Conservation (phyloP, 495 filamentous ascomycete genomes). For the Cercophora sp. region DNA sequence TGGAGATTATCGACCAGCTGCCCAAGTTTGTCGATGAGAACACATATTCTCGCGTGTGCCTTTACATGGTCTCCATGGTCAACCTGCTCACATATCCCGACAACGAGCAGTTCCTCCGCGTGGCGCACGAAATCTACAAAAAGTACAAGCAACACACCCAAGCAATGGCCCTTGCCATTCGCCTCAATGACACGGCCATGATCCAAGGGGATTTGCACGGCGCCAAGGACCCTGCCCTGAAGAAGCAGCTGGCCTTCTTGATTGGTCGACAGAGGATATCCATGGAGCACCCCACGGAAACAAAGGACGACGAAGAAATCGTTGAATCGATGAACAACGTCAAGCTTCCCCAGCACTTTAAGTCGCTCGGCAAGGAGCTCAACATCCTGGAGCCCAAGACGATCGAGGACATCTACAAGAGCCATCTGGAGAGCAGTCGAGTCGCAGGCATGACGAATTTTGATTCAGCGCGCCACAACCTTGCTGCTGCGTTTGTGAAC, state of each 20-base stretch:
- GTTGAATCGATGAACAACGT: slow-evolving; percentile 81
- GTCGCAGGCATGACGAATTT: slow-evolving; percentile 89
- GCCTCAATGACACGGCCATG: slow-evolving; percentile 79
- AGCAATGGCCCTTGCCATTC: slow-evolving; percentile 89
- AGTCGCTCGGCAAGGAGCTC: slow-evolving; percentile 86
- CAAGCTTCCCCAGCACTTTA: slow-evolving; percentile 86
- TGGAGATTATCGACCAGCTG: slow-evolving; percentile 95
- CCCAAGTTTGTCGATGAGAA: slow-evolving; percentile 86
- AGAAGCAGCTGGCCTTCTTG: slow-evolving; percentile 93
- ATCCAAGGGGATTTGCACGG: slow-evolving; percentile 75
- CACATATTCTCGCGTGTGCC: slow-evolving; percentile 85
- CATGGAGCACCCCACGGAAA: slow-evolving; percentile 60
- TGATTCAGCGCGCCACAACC: slow-evolving; percentile 91
- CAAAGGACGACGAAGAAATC: slow-evolving; percentile 62
- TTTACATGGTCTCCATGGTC: slow-evolving; percentile 99
- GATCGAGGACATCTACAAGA: slow-evolving; percentile 99
- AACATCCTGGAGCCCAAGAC: slow-evolving; percentile 96
- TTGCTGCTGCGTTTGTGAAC: slow-evolving; percentile 95
- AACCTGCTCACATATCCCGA: slow-evolving; percentile 95
- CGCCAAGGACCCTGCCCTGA: slow-evolving; percentile 74
- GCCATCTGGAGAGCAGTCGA: slow-evolving; percentile 90
- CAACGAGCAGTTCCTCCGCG: slow-evolving; percentile 87
- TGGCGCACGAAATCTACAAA: slow-evolving; percentile 88
- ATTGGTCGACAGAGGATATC: slow-evolving; percentile 87
- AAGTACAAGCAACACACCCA: slow-evolving; percentile 87